phyloP scores from a whole-genome alignment of 768 basidiomycete genomes.

The Kwoniella sp. region DNA sequence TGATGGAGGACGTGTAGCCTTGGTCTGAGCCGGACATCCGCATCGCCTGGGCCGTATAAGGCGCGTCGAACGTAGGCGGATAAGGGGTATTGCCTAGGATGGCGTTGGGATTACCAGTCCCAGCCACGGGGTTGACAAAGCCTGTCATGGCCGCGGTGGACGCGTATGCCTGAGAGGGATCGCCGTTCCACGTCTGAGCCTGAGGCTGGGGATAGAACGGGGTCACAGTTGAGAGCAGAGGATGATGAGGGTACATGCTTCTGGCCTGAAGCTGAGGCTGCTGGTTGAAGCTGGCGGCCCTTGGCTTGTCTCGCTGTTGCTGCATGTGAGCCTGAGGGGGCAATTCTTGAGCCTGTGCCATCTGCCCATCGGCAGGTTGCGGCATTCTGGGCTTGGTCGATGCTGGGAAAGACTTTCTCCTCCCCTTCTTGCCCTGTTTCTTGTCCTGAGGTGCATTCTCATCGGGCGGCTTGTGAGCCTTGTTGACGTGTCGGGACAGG shows the following conservation, averaged over 20 bases:
- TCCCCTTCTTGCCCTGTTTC: constrained; percentile 30
- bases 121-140: constrained; percentile 10
- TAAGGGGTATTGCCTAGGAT: constrained; percentile 7
- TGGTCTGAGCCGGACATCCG: constrained; percentile 22
- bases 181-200: constrained; percentile 7
- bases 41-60: constrained; percentile 23
- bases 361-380: too few species aligned
- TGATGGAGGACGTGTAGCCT: constrained; percentile 11
- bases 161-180: constrained; percentile 8
- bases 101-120: constrained; percentile 13
- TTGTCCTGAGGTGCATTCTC: constrained; percentile 18
- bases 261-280: constrained; percentile 26
- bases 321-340: too few species aligned
- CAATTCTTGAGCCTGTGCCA: too few species aligned
- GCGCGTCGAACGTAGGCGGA: constrained; percentile 7
- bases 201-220: neutral
- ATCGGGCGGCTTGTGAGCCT: constrained; percentile 41
- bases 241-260: constrained; percentile 35
- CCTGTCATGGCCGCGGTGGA: constrained; percentile 8
- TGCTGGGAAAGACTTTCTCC: constrained; percentile 32
- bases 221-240: constrained; percentile 6
- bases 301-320: constrained; percentile 6
- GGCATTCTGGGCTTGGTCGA: constrained; percentile 6
- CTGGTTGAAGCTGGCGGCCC: constrained; percentile 9
- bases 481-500: constrained; percentile 49